phyloP scores from a whole-genome alignment of 2,329 filamentous ascomycete species.

The Albifimbria verrucaria region DNA sequence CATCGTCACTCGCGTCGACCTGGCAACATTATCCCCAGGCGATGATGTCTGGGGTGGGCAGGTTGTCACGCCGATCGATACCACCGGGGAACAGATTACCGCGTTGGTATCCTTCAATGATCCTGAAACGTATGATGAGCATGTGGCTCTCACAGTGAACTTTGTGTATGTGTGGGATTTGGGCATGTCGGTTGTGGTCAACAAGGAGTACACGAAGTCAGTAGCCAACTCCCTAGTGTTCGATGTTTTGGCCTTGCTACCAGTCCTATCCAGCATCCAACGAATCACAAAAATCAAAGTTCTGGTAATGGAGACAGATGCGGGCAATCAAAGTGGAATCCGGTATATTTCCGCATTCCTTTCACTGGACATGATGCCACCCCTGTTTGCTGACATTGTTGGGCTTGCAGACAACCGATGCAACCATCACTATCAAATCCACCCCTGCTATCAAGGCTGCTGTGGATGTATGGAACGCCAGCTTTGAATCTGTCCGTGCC shows the following conservation, averaged over 20 bases:
- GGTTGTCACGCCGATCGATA: slow-evolving; percentile 10
- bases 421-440: not conserved
- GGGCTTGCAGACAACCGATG: not conserved
- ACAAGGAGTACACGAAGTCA: slow-evolving; percentile 6
- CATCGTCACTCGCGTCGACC: slow-evolving; percentile 22
- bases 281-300: slow-evolving; percentile 4
- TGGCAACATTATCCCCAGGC: slow-evolving; percentile 7
- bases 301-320: not conserved
- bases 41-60: not conserved
- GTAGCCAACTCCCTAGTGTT: slow-evolving; percentile 3
- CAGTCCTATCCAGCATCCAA: slow-evolving; percentile 2
- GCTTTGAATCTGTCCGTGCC: not conserved
- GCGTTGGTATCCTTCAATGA: slow-evolving; percentile 3
- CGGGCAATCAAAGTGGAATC: not conserved
- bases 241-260: not conserved
- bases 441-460: not conserved
- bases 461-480: not conserved
- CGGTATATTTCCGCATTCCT: not conserved
- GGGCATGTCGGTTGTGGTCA: slow-evolving; percentile 3
- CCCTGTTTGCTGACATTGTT: not conserved
- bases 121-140: slow-evolving; percentile 4
- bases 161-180: slow-evolving; percentile 2
- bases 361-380: not conserved
- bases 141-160: slow-evolving; percentile 3
- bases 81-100: slow-evolving; percentile 1